Percentiles rank a stretch among this genome's conserved stretches.
Conservation (phyloP, 2,329 filamentous ascomycete genomes). For the Basipetospora sp. region DNA sequence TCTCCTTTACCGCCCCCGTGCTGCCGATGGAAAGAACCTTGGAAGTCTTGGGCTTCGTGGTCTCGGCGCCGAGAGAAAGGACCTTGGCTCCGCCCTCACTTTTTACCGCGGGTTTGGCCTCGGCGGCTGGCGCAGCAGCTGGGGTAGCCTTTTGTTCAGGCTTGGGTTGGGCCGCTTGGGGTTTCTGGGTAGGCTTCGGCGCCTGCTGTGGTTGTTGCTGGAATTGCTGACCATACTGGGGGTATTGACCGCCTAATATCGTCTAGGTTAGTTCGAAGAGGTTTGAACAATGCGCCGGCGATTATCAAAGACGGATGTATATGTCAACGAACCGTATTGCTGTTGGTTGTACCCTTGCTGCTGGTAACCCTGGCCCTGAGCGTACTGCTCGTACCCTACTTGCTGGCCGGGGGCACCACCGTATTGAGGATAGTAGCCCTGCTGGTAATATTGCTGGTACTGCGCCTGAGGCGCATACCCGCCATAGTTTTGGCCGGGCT, state of each 20-base stretch:
- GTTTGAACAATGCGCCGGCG: too few relatives aligned
- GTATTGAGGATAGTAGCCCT: conserved; percentile 46
- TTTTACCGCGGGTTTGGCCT: conserved; percentile 35
- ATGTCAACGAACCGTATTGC: too few relatives aligned
- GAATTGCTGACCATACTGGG: conserved; percentile 36
- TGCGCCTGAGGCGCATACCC: conserved; percentile 44
- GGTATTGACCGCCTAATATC: conserved; percentile 21
- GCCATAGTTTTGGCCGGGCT: conserved; percentile 55
- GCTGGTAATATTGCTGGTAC: conserved; percentile 35
- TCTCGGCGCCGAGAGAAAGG: conserved; percentile 53
- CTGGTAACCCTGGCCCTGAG: conserved; percentile 37
- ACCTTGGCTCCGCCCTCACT: conserved; percentile 51
- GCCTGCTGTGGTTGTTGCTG: conserved; percentile 31
- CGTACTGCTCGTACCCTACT: conserved; percentile 35
- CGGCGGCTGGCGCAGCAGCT: conserved; percentile 30
- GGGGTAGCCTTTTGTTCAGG: conserved; percentile 25
- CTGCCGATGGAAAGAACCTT: conserved; percentile 32
- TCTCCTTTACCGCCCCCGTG: conserved; percentile 20
- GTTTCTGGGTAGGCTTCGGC: conserved; percentile 14
- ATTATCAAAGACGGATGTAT: too few relatives aligned
- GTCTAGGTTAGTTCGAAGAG: neutral
- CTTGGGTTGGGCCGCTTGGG: conserved; percentile 26
- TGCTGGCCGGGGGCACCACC: conserved; percentile 25
- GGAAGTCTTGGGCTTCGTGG: conserved; percentile 35
- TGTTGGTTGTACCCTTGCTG: conserved; percentile 34